Base-by-base conservation (phyloP, 805 yeast genomes). In the Myxozyma neotropica region DNA sequence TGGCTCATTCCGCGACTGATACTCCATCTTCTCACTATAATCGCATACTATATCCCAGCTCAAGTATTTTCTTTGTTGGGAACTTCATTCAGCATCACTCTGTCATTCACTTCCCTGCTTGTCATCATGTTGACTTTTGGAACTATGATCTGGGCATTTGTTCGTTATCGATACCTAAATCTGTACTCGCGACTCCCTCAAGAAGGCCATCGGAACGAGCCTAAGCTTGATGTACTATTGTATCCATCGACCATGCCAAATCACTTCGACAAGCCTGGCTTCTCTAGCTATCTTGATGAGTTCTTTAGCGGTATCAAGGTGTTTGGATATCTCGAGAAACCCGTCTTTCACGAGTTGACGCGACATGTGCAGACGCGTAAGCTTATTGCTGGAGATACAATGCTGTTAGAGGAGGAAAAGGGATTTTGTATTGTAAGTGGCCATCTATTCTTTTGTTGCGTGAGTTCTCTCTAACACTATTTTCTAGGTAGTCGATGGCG, bases 301-400 rank as follows among this genome's bases (percentile, higher is more conserved):
- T 93, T 93, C 68, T 75, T 93, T 47, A 82, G 89, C 52, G 98
- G 97, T 2, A 89, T 94, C 64, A 91, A 90, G 73, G 87, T 94
- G 5, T 94, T 93, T 76, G 98, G 98, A 1, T 93, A 93, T 72
- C 78, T 93, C 50, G 98, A 93, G 66, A 81, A 86, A 61, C 87
- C 89, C 1, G 97, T 93, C 1, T 92, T 93, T 72, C 95, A 92
- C 70, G 98, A 92, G 69, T 80, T 93, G 67, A 92, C 98, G 2
- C 86, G 88, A 70, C 87, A 87, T 61, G 90, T 93, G 89, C 89
- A 89, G 55, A 93, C 98, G 0, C 90, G 89, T 70, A 87, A 88
- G 61, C 72, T 93, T 39, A 85, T 85, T 27, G 80, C 82, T 4
- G 93, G 89, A 38, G 98, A 93, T 70, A 80, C 87, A 8, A 74